phyloP scores from a whole-genome alignment of 768 basidiomycete species.

The Mycena galopus region DNA sequence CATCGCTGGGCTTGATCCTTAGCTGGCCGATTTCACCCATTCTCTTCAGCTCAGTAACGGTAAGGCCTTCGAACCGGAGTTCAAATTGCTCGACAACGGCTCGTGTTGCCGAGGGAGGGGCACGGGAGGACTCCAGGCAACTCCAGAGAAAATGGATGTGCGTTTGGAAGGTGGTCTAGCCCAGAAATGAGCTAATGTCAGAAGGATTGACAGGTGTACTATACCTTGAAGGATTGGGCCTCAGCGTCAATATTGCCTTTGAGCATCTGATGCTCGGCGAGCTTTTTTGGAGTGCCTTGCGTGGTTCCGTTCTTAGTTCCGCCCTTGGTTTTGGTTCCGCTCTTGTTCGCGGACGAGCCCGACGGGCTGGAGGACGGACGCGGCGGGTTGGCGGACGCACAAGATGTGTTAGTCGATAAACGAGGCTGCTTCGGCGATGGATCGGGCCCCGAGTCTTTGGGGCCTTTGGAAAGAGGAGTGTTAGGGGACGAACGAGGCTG shows the following conservation, averaged over 20 bases:
- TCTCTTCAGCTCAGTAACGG: conserved; percentile 13
- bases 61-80: conserved; percentile 12
- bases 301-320: not conserved
- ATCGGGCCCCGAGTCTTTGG: not conserved
- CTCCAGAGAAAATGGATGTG: conserved; percentile 16
- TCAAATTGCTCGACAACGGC: conserved; percentile 1
- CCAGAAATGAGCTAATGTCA: not conserved
- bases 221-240: conserved; percentile 11
- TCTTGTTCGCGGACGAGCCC: not conserved
- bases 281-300: not conserved
- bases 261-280: conserved; percentile 23
- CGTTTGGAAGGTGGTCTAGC: not conserved
- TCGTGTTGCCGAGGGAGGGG: not conserved
- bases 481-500: not conserved
- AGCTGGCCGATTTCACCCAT: not conserved
- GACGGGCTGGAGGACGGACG: not conserved
- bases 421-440: not conserved
- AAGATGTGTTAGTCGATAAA: not conserved
- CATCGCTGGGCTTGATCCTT: not conserved
- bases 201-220: not conserved
- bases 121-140: not conserved
- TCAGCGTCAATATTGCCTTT: not conserved
- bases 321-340: not conserved
- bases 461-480: not conserved
- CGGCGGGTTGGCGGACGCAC: not conserved